Evolutionary conservation across 2,329 filamentous ascomycete species (phyloP).

Genomic region (Verticillium nonalfalfae): DNA sequence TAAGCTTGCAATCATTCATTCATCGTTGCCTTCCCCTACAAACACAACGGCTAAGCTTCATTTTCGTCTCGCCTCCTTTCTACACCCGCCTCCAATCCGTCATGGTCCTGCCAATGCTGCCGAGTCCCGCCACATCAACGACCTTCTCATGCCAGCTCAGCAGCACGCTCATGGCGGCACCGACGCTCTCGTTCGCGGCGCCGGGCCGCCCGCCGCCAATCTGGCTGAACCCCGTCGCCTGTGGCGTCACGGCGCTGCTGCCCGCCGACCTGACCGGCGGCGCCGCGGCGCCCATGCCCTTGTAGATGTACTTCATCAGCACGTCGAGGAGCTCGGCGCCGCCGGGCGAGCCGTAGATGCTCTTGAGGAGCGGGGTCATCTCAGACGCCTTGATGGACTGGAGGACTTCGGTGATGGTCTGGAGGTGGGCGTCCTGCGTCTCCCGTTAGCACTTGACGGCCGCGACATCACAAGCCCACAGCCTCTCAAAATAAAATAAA

Average conservation of each 20-base stretch:
- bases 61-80: constrained; percentile 12
- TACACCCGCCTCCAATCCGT: constrained; percentile 90
- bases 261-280: constrained; percentile 5
- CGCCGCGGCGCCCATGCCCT: constrained; percentile 66
- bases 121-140: constrained; percentile 85
- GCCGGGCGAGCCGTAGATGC: constrained; percentile 70
- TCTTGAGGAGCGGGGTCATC: constrained; percentile 82
- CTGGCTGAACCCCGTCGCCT: constrained; percentile 79
- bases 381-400: constrained; percentile 95
- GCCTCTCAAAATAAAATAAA: no score
- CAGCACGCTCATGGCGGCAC: constrained; percentile 90
- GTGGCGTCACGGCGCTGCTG: constrained; percentile 52
- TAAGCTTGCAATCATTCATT: neutral
- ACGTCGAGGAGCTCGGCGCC: constrained; percentile 85
- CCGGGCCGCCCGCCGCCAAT: constrained; percentile 49
- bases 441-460: neutral
- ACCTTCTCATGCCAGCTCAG: constrained; percentile 99
- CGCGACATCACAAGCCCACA: no score
- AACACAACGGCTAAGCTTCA: neutral
- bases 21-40: neutral
- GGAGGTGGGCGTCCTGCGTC: constrained; percentile 55
- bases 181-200: constrained; percentile 58
- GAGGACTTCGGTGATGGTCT: constrained; percentile 85
- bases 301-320: constrained; percentile 97
- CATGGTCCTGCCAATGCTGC: constrained; percentile 91